Evolutionary conservation across 805 yeast species (phyloP), one percentile per base, ranked within the genome.

Genomic region (Kodamaea sagamina): DNA sequence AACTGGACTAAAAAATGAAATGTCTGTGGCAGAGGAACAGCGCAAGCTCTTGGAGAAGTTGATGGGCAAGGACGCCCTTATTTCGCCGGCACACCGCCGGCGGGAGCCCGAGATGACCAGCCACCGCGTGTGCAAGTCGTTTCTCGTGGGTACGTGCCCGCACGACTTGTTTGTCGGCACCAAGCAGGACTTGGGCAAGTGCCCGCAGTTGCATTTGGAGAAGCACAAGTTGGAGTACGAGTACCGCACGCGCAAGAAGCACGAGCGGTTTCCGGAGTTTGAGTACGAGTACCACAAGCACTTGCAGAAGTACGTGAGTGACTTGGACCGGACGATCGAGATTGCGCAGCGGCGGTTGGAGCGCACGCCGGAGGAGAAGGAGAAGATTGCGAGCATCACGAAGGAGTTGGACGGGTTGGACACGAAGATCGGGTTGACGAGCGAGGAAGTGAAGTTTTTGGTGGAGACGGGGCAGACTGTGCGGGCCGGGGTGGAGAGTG

Each of bases 91-190:
- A 16, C 49, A 51, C 16, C 39, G 61, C 48, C 64, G 63, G 47
- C 66, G 52, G 52, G 76, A 54, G 56, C 71, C 61, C 43, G 79
- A 57, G 51, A 71, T 62, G 65, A 68, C 65, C 36, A 67, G 48
- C 61, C 73, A 41, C 10, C 69, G 79, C 34, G 81, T 89, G 5
- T 90, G 98, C 63, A 86, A 85, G 58, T 72, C 86, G 13, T 90
- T 82, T 58, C 61, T 90, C n/a, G 87, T 88, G 11, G 96, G 93
- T 0, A 76, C 78, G 6, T 90, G 98, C 53, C 92, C 96, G 0
- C 83, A 86, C 59, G 97, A 89, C 49, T 61, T 89, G 36, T 86
- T 90, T 56, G 74, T 74, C 9, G 87, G 88, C 5, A 87, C 97
- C 9, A 89, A 89, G 59, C 85, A 84, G 56, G 87, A 85, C 57